These are phyloP conservation scores for Hymenochaete sp. DNA, from an alignment of 1,284 basidiomycete species.

Conservation along the genomic window DNA sequence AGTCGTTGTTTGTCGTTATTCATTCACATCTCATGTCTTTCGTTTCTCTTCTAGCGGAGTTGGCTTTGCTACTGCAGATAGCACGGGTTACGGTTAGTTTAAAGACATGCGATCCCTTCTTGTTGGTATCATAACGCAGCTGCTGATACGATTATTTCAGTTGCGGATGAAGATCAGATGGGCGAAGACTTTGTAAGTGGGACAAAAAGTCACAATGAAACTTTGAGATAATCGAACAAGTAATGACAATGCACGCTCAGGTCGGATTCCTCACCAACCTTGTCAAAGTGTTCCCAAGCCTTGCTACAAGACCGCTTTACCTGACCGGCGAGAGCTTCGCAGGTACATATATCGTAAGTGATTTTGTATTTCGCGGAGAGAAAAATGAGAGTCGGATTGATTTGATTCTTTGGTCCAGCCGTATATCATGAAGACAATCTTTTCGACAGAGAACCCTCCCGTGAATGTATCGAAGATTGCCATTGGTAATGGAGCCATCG, in stretches of 20 bases:
- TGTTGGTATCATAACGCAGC: slow-evolving; percentile 1
- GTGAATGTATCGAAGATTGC: slow-evolving; percentile 56
- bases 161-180: slow-evolving; percentile 58
- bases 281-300: slow-evolving; percentile 56
- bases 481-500: slow-evolving; percentile 62
- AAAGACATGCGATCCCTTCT: too few species aligned
- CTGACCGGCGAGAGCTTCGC: slow-evolving; percentile 62
- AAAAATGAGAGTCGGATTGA: neutral
- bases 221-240: neutral
- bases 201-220: slow-evolving; percentile 17
- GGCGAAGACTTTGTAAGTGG: slow-evolving; percentile 52
- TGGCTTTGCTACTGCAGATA: slow-evolving; percentile 63
- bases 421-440: slow-evolving; percentile 66
- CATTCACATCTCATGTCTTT: neutral
- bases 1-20: slow-evolving; percentile 28
- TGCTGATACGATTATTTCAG: slow-evolving; percentile 27
- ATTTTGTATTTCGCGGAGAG: neutral
- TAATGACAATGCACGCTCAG: slow-evolving; percentile 27
- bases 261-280: slow-evolving; percentile 57
- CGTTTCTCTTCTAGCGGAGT: slow-evolving; percentile 34
- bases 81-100: slow-evolving; percentile 44
- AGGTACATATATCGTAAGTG: slow-evolving; percentile 51
- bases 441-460: slow-evolving; percentile 50
- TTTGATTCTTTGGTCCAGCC: slow-evolving; percentile 33
- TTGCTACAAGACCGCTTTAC: slow-evolving; percentile 50